Conservation (phyloP, 768 basidiomycete species). For the Mycena rebaudengoi region DNA sequence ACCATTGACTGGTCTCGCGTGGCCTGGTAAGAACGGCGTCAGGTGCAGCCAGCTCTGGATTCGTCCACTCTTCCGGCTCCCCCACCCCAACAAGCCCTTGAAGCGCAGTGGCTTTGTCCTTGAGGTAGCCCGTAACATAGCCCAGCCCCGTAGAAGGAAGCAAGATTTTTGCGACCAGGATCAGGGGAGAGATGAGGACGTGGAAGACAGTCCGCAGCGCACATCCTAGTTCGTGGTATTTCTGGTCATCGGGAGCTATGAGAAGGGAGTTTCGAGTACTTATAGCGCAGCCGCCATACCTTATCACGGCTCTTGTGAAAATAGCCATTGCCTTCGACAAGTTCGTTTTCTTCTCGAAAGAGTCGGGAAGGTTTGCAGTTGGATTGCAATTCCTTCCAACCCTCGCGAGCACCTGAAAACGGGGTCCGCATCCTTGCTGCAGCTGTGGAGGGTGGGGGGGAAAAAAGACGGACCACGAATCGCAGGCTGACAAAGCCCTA, state of each 20-base stretch:
- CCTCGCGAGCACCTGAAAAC: not conserved
- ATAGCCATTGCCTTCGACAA: not conserved
- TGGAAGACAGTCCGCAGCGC: not conserved
- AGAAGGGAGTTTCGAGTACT: not conserved
- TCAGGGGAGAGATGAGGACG: not conserved
- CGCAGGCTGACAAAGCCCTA: no score
- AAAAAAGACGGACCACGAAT: no score
- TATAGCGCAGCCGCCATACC: not conserved
- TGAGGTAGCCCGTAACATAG: not conserved
- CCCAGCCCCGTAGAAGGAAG: not conserved
- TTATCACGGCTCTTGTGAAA: not conserved
- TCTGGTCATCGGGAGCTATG: not conserved
- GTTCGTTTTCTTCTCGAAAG: not conserved
- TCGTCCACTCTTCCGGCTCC: not conserved
- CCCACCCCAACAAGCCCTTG: no score
- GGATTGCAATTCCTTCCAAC: not conserved
- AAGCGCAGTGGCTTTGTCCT: not conserved
- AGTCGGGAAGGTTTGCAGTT: not conserved
- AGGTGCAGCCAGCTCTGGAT: not conserved
- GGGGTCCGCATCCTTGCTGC: not conserved
- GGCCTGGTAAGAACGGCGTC: not conserved
- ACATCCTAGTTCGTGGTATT: not conserved
- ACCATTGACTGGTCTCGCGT: not conserved
- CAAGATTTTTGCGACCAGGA: not conserved
- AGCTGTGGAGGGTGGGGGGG: not conserved